phyloP scores from a whole-genome alignment of 768 basidiomycete species.

The Calocera cornea region DNA sequence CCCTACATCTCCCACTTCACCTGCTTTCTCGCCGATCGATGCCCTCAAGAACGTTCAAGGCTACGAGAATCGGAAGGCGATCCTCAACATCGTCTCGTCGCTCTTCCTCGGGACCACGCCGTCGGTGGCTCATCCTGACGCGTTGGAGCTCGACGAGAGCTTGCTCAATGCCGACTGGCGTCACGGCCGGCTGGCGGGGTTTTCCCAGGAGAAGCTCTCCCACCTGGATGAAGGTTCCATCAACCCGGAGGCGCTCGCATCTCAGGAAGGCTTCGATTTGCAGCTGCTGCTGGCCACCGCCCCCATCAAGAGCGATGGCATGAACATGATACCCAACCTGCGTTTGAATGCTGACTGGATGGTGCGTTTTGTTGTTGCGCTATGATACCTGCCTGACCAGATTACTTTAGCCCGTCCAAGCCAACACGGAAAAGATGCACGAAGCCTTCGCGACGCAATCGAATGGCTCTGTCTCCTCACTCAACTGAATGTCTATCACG shows the following conservation, averaged over 20 bases:
- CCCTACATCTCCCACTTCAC: not conserved
- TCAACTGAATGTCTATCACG: not conserved
- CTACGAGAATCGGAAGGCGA: not conserved
- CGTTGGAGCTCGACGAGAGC: not conserved
- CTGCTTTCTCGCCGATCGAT: not conserved
- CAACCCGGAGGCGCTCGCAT: not conserved
- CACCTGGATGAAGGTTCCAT: not conserved
- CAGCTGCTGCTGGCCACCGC: not conserved
- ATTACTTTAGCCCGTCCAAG: not conserved
- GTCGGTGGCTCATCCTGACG: not conserved
- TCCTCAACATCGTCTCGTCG: constrained; percentile 3
- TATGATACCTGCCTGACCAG: not conserved
- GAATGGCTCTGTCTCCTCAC: not conserved
- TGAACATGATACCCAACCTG: not conserved
- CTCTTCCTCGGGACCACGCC: not conserved
- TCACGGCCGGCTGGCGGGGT: not conserved
- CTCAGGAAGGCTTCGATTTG: not conserved
- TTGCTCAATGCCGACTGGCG: constrained; percentile 3
- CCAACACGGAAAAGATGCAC: not conserved
- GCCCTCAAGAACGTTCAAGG: not conserved
- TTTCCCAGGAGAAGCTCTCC: not conserved
- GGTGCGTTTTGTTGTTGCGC: not conserved
- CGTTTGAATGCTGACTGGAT: not conserved
- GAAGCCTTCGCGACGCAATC: not conserved
- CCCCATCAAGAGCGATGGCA: not conserved